A percentile compares a stretch with the other conserved stretches of the same genome.
phyloP scores from a whole-genome alignment of 1,284 basidiomycete species.

The Cutaneotrichosporon cyanovorans region DNA sequence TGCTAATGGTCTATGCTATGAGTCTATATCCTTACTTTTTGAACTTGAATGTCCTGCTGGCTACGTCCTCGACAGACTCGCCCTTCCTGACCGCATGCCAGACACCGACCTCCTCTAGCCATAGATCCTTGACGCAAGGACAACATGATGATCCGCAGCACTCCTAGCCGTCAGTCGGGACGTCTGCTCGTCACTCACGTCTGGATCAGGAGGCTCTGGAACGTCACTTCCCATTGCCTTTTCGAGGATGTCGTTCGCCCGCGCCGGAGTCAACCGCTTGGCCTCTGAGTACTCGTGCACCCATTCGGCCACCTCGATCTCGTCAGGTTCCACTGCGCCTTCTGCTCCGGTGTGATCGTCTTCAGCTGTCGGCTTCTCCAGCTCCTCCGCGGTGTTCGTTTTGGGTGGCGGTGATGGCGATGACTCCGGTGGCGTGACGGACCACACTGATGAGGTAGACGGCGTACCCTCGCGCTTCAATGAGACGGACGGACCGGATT shows the following conservation, averaged over 20 bases:
- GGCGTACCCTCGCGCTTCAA: too few relatives aligned
- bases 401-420: too few relatives aligned
- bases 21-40: too few relatives aligned
- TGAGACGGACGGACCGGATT: too few relatives aligned
- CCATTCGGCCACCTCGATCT: slow-evolving; percentile 16
- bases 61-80: too few relatives aligned
- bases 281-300: slow-evolving; percentile 15
- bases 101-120: slow-evolving; percentile 17
- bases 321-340: slow-evolving; percentile 5
- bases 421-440: too few relatives aligned
- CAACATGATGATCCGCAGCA: slow-evolving; percentile 19
- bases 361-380: too few relatives aligned
- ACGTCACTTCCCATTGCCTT: slow-evolving; percentile 4
- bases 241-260: slow-evolving; percentile 15
- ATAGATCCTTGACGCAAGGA: slow-evolving; percentile 17
- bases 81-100: slow-evolving; percentile 14
- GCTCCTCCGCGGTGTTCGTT: too few relatives aligned
- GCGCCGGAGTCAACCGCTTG: slow-evolving; percentile 12
- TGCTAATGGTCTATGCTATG: too few relatives aligned
- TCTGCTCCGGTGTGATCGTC: too few relatives aligned
- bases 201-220: slow-evolving; percentile 11
- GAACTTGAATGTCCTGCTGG: too few relatives aligned
- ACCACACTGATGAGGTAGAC: too few relatives aligned
- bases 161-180: slow-evolving; percentile 6
- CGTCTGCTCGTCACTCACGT: slow-evolving; percentile 6